phyloP scores from a whole-genome alignment of 805 yeast species.

The Metschnikowia lunata region DNA sequence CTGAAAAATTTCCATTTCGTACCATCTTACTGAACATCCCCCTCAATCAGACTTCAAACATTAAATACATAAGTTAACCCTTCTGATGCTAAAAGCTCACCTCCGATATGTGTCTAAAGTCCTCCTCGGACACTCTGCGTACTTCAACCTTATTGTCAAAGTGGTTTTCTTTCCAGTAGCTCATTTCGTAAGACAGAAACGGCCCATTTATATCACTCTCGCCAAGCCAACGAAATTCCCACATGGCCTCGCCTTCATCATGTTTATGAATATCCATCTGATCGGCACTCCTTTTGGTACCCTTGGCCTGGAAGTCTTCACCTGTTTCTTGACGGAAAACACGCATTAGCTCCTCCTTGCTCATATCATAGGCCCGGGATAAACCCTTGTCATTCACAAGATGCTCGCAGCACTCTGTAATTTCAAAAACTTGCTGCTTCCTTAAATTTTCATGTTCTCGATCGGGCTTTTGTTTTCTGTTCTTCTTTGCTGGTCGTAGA shows the following conservation, averaged over 20 bases:
- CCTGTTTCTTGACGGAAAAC: constrained; percentile 43
- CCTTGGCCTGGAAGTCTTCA: constrained; percentile 19
- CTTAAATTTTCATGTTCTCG: constrained; percentile 2
- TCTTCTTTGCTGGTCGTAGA: constrained; percentile 17
- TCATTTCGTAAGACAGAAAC: constrained; percentile 51
- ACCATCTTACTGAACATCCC: no score
- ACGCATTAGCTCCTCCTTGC: constrained; percentile 49
- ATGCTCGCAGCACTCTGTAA: constrained; percentile 48
- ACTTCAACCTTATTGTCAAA: constrained; percentile 46
- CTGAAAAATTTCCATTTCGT: no score
- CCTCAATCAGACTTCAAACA: no score
- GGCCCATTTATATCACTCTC: constrained; percentile 42
- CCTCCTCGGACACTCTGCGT: constrained; percentile 24
- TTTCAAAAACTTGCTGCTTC: constrained; percentile 23
- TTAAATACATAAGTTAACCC: no score
- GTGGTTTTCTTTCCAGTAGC: constrained; percentile 48
- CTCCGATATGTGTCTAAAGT: constrained; percentile 23
- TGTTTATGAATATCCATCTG: constrained; percentile 15
- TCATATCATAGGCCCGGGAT: constrained; percentile 46
- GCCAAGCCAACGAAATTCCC: constrained; percentile 49
- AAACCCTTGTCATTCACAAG: constrained; percentile 40
- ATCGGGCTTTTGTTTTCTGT: constrained; percentile 4
- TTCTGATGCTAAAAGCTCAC: constrained; percentile 16
- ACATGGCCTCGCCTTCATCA: constrained; percentile 24
- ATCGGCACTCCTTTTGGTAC: constrained; percentile 20